Percentiles rank a stretch among this genome's conserved stretches.
These are phyloP conservation scores for Gracilaria domingensis DNA, from an alignment of 23 red algal genomes.

Conservation along the genomic window DNA sequence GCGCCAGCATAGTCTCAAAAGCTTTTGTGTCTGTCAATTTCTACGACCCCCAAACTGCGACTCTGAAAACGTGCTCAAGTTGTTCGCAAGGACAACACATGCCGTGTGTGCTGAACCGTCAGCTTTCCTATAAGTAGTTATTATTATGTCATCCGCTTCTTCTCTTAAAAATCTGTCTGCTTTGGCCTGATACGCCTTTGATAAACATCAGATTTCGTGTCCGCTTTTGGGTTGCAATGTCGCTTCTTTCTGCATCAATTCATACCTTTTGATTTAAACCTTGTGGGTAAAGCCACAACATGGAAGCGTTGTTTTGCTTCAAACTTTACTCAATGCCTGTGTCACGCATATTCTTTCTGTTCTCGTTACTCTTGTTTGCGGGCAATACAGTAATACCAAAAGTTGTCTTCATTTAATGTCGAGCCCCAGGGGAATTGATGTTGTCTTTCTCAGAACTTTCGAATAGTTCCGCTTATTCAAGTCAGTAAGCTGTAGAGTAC, in stretches of 20 bases:
- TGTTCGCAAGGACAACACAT: too few species aligned
- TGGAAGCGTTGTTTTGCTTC: background rate
- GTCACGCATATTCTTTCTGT: background rate
- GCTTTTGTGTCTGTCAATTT: too few species aligned
- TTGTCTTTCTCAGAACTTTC: background rate
- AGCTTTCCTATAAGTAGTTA: background rate
- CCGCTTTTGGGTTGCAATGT: background rate
- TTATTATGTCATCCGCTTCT: background rate
- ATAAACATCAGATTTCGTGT: slow-evolving; percentile 10
- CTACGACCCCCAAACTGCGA: too few species aligned
- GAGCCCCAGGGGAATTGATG: background rate
- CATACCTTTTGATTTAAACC: background rate
- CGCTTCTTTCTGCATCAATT: slow-evolving; percentile 3
- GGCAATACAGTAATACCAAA: background rate
- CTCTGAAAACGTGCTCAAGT: too few species aligned
- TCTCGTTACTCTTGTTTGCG: background rate
- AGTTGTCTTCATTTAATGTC: background rate
- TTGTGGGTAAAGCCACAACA: background rate
- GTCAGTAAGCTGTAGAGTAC: background rate
- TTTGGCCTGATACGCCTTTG: background rate
- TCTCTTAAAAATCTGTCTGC: background rate
- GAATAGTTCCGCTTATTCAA: background rate
- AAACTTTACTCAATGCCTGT: background rate
- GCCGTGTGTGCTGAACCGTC: background rate
- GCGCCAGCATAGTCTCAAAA: too few species aligned